Base-by-base conservation (phyloP, 495 filamentous ascomycete genomes). In the Hypomontagnella monticulosa region DNA sequence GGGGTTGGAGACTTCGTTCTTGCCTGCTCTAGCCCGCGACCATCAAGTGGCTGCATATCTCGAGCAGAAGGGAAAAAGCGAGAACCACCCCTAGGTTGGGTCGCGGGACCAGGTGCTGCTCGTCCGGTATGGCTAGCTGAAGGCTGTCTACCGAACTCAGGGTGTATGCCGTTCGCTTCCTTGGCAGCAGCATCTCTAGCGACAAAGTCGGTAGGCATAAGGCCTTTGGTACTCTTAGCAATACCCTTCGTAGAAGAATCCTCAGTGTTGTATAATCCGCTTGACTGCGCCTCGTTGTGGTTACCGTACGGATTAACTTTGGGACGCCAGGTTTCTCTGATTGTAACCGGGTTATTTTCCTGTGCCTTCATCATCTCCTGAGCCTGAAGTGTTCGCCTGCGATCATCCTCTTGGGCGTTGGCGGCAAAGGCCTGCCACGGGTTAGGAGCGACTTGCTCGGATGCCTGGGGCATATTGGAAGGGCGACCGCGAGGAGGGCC, bases 311-410 rank as follows among this genome's bases (percentile, higher is more conserved):
- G 63, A 51, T 78, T 80, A 8, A 84, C 30, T 2, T 36, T 81
- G 27, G 86, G 83, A 10, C 84, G 83, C 87, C 87, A 91, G 3
- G 83, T 87, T 50, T 92, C 89, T 50, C 82, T 84, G 61, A 90
- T 85, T 12, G 72, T 71, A 10, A 84, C 71, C 52, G 73, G 32
- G 58, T 79, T 74, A 6, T 72, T 50, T 18, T 38, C 55, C 12
- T 54, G 58, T 9, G 41, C 43, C 5, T 63, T 32, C 5, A 57
- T 36, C 34, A 44, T 20, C 0, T 55, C 48, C 44, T 63, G 58
- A 18, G 46, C 63, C 48, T 66, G 61, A 6, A 49, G 61, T 11
- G 42, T 70, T 55, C 12, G 57, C 44, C 57, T 70, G 3, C 43
- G 50, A 40, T 70, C 66, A 34, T 70, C 66, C 0, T 65, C 61